These are phyloP conservation scores for Sutorius australiensis DNA, from an alignment of 768 basidiomycete species.

Conservation along the genomic window DNA sequence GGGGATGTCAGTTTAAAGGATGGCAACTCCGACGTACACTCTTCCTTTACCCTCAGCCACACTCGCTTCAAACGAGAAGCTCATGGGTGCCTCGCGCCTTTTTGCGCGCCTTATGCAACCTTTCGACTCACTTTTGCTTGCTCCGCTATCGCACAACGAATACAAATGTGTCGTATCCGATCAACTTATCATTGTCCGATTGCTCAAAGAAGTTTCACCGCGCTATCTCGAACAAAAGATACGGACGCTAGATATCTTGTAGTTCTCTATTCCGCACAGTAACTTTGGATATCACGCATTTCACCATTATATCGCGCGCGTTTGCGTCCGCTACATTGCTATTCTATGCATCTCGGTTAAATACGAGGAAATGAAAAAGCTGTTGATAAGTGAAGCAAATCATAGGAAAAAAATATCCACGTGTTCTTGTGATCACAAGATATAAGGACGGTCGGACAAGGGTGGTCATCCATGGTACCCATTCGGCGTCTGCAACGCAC, in stretches of 20 bases:
- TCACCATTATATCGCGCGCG: background rate
- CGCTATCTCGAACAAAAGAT: background rate
- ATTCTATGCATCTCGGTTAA: background rate
- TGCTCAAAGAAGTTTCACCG: background rate
- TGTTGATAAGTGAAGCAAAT: background rate
- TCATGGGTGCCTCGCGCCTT: background rate
- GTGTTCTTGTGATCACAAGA: background rate
- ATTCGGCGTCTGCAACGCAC: slow-evolving; percentile 13
- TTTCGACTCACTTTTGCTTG: background rate
- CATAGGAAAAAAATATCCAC: background rate
- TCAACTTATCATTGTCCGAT: background rate
- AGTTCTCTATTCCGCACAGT: background rate
- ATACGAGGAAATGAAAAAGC: background rate
- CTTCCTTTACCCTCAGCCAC: background rate
- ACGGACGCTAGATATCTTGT: background rate
- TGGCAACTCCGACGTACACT: background rate
- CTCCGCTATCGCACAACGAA: background rate
- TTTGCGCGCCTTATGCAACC: background rate
- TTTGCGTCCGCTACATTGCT: background rate
- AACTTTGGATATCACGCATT: background rate
- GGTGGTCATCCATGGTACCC: background rate
- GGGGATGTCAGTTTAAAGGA: background rate
- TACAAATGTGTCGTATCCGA: background rate
- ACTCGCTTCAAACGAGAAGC: background rate
- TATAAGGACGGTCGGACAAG: too few species aligned